Evolutionary conservation across 495 filamentous ascomycete species (phyloP).

Genomic region (Aspergillus sparsus): DNA sequence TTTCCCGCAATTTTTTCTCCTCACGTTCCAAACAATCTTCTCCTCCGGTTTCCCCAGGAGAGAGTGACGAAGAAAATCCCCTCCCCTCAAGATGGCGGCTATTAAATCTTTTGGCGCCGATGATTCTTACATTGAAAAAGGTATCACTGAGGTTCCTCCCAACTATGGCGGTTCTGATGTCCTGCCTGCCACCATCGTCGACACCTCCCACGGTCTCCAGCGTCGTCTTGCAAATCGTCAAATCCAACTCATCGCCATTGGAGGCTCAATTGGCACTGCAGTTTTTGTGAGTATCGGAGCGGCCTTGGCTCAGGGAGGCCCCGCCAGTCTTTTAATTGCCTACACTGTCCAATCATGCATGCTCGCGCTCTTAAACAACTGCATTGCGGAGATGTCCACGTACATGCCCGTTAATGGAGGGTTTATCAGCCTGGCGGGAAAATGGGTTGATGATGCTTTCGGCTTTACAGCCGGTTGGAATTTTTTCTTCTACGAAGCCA

Average conservation of each 20-base stretch:
- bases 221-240: slow-evolving; percentile 26
- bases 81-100: background rate
- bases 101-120: background rate
- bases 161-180: slow-evolving; percentile 5
- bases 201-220: slow-evolving; percentile 14
- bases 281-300: slow-evolving; percentile 31
- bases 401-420: slow-evolving; percentile 56
- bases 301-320: slow-evolving; percentile 49
- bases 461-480: slow-evolving; percentile 58
- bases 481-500: slow-evolving; percentile 65
- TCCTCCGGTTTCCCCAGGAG: background rate
- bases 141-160: background rate
- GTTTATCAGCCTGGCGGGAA: slow-evolving; percentile 47
- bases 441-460: slow-evolving; percentile 55
- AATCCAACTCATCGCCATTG: slow-evolving; percentile 35
- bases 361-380: slow-evolving; percentile 36
- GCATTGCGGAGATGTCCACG: slow-evolving; percentile 48
- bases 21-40: background rate
- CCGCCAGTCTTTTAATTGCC: slow-evolving; percentile 50
- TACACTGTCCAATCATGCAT: slow-evolving; percentile 37
- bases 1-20: background rate
- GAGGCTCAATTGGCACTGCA: slow-evolving; percentile 37
- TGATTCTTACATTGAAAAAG: background rate
- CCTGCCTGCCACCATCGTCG: background rate
- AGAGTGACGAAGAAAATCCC: background rate